Base-by-base conservation (phyloP, 345 rosid species). In the Eutrema japonicum region DNA sequence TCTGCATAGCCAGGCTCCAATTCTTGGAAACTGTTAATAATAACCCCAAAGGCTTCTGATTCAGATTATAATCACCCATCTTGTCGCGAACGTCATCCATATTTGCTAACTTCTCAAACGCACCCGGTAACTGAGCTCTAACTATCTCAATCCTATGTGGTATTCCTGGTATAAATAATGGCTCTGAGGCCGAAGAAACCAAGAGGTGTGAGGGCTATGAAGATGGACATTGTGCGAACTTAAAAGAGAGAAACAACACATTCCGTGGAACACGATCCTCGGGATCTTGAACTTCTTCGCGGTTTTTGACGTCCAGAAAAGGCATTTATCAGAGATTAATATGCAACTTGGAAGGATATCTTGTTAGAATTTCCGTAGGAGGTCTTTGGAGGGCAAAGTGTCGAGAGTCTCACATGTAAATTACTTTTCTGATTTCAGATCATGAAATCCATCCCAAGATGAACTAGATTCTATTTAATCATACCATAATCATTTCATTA, bases 401-500 rank as follows among this genome's bases (percentile, higher is more conserved):
- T 90, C 98, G 5, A 93, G 91, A 82, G 88, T 84, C 76, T 93
- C 98, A 64, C 79, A 87, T n/a, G n/a, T n/a, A n/a, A n/a, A n/a
- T n/a, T n/a, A n/a, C n/a, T n/a, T n/a, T n/a, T n/a, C n/a, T n/a
- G n/a, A n/a, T n/a, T n/a, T n/a, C n/a, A n/a, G n/a, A n/a, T n/a
- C n/a, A n/a, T n/a, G n/a, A n/a, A n/a, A n/a, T n/a, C n/a, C n/a
- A n/a, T n/a, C n/a, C n/a, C n/a, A n/a, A n/a, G n/a, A n/a, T n/a
- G n/a, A n/a, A n/a, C n/a, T n/a, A n/a, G n/a, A n/a, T n/a, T n/a
- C n/a, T n/a, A n/a, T n/a, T n/a, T n/a, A n/a, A n/a, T n/a, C n/a
- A n/a, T n/a, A n/a, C n/a, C n/a, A n/a, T n/a, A n/a, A n/a, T n/a
- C n/a, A n/a, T n/a, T n/a, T n/a, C n/a, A n/a, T n/a, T n/a, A n/a